Conservation (phyloP, 2,329 filamentous ascomycete genomes). For the Pyricularia grisea region DNA sequence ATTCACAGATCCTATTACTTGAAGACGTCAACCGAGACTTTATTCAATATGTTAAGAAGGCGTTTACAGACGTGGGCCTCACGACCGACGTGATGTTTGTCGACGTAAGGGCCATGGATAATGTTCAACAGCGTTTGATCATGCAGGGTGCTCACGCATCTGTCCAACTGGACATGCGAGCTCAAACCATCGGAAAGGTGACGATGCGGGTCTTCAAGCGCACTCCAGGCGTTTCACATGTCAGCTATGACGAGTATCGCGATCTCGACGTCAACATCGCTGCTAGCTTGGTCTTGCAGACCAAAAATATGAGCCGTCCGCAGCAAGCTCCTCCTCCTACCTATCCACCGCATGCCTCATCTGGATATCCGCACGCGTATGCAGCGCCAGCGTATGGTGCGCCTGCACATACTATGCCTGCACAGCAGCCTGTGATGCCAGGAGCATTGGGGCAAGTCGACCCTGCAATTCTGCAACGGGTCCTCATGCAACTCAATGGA, state of each 20-base stretch:
- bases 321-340: conserved; percentile 13
- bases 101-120: conserved; percentile 58
- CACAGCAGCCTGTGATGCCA: conserved; percentile 14
- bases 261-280: conserved; percentile 71
- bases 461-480: conserved; percentile 57
- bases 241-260: conserved; percentile 80
- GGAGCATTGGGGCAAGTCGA: conserved; percentile 52
- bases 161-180: conserved; percentile 60
- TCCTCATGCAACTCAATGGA: conserved; percentile 51
- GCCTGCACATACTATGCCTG: conserved; percentile 21
- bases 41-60: conserved; percentile 69
- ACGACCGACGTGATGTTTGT: conserved; percentile 73
- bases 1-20: conserved; percentile 79
- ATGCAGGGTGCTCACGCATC: conserved; percentile 84
- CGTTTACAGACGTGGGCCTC: conserved; percentile 63
- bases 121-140: conserved; percentile 77
- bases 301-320: conserved; percentile 38
- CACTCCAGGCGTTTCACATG: conserved; percentile 60
- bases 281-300: conserved; percentile 69
- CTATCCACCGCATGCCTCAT: conserved; percentile 12
- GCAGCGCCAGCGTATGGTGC: background rate
- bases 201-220: conserved; percentile 81
- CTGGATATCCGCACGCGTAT: background rate
- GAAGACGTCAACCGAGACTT: conserved; percentile 68
- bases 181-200: conserved; percentile 65